Evolutionary conservation across 208 protist species (phyloP).

Genomic region (Acanthamoeba culbertsoni): DNA sequence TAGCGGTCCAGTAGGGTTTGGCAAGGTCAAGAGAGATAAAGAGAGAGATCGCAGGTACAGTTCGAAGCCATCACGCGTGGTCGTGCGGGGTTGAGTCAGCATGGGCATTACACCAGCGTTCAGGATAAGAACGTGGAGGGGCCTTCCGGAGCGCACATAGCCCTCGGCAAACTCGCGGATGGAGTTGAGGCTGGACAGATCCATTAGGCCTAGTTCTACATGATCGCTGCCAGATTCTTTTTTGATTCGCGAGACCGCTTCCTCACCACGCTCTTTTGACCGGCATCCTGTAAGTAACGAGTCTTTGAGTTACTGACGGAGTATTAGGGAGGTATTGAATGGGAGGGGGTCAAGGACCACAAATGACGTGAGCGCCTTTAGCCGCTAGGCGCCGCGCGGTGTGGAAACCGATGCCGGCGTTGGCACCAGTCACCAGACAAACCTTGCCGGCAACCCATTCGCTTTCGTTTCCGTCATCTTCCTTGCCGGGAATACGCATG

Average conservation of each 20-base stretch:
- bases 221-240: neutral
- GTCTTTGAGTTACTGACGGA: too few species aligned
- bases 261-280: neutral
- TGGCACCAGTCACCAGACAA: neutral
- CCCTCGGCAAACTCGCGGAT: neutral
- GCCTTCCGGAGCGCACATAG: neutral
- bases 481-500: too few species aligned
- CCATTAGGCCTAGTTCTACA: neutral
- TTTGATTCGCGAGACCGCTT: neutral
- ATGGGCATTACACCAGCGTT: constrained; percentile 19
- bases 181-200: neutral
- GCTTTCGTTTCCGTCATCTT: neutral
- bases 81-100: neutral
- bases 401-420: neutral
- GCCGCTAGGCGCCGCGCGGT: neutral
- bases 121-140: neutral
- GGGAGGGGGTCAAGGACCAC: too few species aligned
- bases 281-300: neutral
- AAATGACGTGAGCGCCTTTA: neutral
- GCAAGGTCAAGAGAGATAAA: neutral
- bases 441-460: neutral
- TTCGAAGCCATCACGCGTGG: neutral
- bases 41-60: neutral
- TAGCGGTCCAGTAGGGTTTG: neutral
- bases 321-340: too few species aligned